Conservation (phyloP, 306 rosid genomes). For the Abrus precatorius region DNA sequence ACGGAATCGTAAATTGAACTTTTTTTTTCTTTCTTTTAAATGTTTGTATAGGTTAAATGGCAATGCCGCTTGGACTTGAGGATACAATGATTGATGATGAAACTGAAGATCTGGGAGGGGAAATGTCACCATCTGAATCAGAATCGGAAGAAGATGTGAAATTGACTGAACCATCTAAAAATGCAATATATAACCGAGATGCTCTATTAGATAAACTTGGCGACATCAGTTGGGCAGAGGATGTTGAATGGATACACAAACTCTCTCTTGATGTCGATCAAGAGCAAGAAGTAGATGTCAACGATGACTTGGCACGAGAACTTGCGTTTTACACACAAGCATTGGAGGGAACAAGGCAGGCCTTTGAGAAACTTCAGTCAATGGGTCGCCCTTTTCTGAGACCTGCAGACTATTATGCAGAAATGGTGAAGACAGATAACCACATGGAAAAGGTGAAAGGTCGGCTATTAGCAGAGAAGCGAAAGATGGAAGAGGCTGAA, state of each 20-base stretch:
- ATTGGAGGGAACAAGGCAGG: constrained; percentile 80
- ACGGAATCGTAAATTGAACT: neutral
- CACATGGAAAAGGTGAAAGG: constrained; percentile 91
- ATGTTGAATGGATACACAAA: constrained; percentile 76
- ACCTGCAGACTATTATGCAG: constrained; percentile 90
- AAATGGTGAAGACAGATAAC: constrained; percentile 87
- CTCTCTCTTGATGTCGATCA: constrained; percentile 79
- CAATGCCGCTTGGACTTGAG: constrained; percentile 35
- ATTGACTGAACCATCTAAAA: constrained; percentile 71
- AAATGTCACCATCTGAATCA: constrained; percentile 63
- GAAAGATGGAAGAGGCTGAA: constrained; percentile 84
- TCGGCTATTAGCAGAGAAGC: constrained; percentile 73
- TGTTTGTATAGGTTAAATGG: constrained; percentile 63
- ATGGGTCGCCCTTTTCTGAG: constrained; percentile 80
- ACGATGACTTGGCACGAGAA: constrained; percentile 89
- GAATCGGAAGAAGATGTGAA: constrained; percentile 72
- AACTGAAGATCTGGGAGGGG: constrained; percentile 47
- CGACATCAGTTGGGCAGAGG: constrained; percentile 89
- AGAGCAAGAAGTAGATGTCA: constrained; percentile 82
- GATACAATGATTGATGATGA: constrained; percentile 44
- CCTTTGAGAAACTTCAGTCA: constrained; percentile 77
- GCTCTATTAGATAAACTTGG: constrained; percentile 86
- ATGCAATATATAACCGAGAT: constrained; percentile 69
- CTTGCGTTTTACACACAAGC: constrained; percentile 88
- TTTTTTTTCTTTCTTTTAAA: neutral